Base-by-base conservation (phyloP, 2,329 filamentous ascomycete species). In the Apiospora pterosperma region DNA sequence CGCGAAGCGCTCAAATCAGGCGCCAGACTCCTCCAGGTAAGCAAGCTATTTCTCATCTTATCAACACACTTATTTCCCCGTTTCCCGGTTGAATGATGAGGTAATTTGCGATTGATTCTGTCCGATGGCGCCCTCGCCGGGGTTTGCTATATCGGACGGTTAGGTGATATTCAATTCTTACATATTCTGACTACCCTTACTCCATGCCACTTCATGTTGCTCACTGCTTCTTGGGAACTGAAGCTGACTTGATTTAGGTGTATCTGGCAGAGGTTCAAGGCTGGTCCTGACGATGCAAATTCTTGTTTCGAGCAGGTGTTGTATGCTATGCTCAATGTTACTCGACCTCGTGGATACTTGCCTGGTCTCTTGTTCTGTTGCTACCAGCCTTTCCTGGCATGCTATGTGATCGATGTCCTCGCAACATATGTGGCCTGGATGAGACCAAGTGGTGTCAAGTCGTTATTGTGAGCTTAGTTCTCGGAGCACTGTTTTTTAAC, bases 101-200 rank as follows among this genome's bases (percentile, higher is more conserved):
- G 92, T 92, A 42, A 97, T 97, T 97, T 97, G 93, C 94, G 93
- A 95, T 95, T 96, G 93, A 97, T 91, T 86, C 84, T 82, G 79
- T 79, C 79, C 82, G 88, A 88, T 94, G 93, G 92, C 85, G 82
- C 91, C 88, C 93, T 90, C 91, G 93, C 94, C 93, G 88, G 93
- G 88, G 92, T 85, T 84, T 28, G 91, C 90, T 85, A 90, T 90
- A 93, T 89, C 90, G 84, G 81, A 76, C 81, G 82, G 85, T 82
- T 77, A 87, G 79, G 83, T 97, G 93, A 97, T 91, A 96, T 92
- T 93, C 81, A 89, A 88, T 88, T 95, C 93, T 97, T 97, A 97
- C 93, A 97, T 97, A 97, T 97, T 92, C 93, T 97, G 93, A 97
- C 78, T 72, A 75, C 73, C 63, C 65, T 62, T 59, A 42, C 61